Evolutionary conservation across 306 rosid genomes (phyloP).

Genomic region (Cotoneaster glaucophyllus): DNA sequence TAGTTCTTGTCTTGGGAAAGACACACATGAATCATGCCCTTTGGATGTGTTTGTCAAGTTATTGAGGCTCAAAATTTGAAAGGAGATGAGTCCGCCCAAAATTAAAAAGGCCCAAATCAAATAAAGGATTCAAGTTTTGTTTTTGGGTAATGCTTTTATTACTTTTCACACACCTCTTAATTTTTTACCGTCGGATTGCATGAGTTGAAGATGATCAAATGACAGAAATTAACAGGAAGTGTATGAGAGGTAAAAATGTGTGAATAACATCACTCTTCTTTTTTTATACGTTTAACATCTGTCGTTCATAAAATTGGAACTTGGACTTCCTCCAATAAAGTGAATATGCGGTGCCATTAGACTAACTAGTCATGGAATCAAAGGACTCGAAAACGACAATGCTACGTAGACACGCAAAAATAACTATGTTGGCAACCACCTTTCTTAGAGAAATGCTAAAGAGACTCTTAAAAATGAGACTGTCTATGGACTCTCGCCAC

Average conservation of each 20-base stretch:
- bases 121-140: background rate
- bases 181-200: accelerated
- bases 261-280: no score
- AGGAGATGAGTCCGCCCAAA: background rate
- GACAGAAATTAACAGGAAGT: no score
- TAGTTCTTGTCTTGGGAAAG: background rate
- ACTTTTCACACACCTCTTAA: no score
- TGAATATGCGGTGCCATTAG: background rate
- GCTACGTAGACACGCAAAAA: background rate
- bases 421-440: background rate
- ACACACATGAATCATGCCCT: background rate
- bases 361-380: background rate
- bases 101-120: background rate
- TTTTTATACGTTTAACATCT: no score
- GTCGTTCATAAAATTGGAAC: no score
- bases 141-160: no score
- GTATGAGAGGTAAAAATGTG: no score
- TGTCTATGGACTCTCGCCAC: no score
- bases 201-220: no score
- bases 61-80: background rate
- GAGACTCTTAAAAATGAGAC: no score
- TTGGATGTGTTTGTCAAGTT: background rate
- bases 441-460: no score
- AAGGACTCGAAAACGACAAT: background rate
- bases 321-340: background rate